Evolutionary conservation across 371 early-diverging fungal species (phyloP).

Genomic region (Zychaea mexicana): DNA sequence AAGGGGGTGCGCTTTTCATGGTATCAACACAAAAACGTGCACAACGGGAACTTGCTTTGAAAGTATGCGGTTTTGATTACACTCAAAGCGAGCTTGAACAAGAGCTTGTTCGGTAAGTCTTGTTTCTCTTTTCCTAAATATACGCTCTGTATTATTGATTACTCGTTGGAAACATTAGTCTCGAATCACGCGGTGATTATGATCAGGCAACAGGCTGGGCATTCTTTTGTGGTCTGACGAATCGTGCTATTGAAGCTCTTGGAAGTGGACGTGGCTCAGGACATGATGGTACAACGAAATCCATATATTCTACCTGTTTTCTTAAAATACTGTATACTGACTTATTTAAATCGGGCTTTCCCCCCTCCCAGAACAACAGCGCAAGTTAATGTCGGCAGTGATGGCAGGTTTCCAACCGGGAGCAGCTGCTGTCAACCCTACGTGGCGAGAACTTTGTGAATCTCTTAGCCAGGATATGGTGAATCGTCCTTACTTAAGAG

Average conservation of each 20-base stretch:
- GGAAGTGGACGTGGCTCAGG: conserved; percentile 36
- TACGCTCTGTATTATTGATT: too few relatives aligned
- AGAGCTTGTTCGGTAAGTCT: conserved; percentile 60
- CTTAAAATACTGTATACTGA: background rate
- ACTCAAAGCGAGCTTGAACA: conserved; percentile 63
- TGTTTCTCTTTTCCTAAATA: too few relatives aligned
- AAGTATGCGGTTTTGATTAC: conserved; percentile 78
- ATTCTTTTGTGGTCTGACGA: conserved; percentile 78
- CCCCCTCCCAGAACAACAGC: conserved; percentile 70
- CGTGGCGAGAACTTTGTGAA: conserved; percentile 70
- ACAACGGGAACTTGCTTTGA: conserved; percentile 70
- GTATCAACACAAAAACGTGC: conserved; percentile 52
- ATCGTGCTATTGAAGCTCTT: conserved; percentile 76
- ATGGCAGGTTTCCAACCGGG: conserved; percentile 64
- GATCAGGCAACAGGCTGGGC: conserved; percentile 89
- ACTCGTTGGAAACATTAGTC: too few relatives aligned
- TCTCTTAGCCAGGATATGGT: conserved; percentile 63
- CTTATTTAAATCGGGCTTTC: too few relatives aligned
- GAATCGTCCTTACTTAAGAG: conserved; percentile 71
- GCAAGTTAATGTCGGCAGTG: conserved; percentile 78
- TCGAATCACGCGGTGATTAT: conserved; percentile 70
- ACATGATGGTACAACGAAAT: conserved; percentile 60
- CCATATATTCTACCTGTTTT: too few relatives aligned
- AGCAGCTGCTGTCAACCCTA: conserved; percentile 31
- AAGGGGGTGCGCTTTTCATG: conserved; percentile 25